Evolutionary conservation across 1,284 basidiomycete species (phyloP).

Genomic region (Leccinum fuscescens): DNA sequence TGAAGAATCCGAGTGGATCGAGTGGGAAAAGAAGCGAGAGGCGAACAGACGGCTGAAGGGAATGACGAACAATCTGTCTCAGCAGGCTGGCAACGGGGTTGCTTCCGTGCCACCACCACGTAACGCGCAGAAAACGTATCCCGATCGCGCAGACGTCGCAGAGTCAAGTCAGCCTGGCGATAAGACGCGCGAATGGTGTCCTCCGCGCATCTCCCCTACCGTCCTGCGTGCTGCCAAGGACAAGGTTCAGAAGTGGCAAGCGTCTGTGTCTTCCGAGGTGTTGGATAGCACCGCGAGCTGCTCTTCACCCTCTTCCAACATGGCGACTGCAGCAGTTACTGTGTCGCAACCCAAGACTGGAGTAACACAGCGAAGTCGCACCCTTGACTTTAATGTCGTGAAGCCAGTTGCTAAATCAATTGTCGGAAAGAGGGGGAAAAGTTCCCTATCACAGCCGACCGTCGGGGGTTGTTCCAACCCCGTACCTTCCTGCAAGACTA

Average conservation of each 20-base stretch:
- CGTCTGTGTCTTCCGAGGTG: constrained; percentile 18
- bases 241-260: constrained; percentile 34
- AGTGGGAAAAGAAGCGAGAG: constrained; percentile 32
- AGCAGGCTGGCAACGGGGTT: not conserved
- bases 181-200: not conserved
- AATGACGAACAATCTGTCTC: constrained; percentile 19
- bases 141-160: not conserved
- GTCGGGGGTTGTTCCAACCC: constrained; percentile 6
- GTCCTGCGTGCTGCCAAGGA: constrained; percentile 29
- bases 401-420: constrained; percentile 23
- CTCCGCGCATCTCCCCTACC: constrained; percentile 16
- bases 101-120: constrained; percentile 1
- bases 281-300: constrained; percentile 1
- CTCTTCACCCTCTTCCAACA: constrained; percentile 3
- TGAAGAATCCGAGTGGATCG: constrained; percentile 34
- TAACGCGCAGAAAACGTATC: constrained; percentile 8
- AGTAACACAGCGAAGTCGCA: constrained; percentile 13
- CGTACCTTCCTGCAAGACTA: constrained; percentile 1
- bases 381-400: constrained; percentile 33
- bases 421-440: constrained; percentile 19
- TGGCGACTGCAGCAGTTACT: not conserved
- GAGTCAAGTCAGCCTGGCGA: not conserved
- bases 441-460: constrained; percentile 2
- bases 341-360: constrained; percentile 7
- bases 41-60: constrained; percentile 18